Evolutionary conservation across 2,329 filamentous ascomycete species (phyloP).

Genomic region (Microdochium paspali): DNA sequence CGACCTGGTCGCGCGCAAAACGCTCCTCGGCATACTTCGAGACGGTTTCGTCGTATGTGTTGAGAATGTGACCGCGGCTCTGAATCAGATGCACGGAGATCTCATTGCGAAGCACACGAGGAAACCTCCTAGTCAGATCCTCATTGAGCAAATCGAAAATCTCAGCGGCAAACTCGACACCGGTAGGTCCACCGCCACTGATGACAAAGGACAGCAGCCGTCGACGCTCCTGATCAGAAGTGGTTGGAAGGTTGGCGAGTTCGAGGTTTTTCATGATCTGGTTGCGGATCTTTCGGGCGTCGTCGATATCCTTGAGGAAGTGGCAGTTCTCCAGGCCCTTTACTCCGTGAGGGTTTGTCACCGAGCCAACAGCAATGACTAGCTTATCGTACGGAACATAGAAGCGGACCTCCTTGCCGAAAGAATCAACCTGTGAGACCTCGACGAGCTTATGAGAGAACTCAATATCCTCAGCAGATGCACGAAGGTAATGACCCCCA

Average conservation of each 20-base stretch:
- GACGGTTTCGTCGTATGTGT: slow-evolving; percentile 94
- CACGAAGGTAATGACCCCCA: slow-evolving; percentile 83
- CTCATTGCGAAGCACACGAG: slow-evolving; percentile 85
- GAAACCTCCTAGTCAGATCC: slow-evolving; percentile 76
- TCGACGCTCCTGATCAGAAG: slow-evolving; percentile 75
- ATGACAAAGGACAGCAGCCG: slow-evolving; percentile 92
- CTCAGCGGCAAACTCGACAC: slow-evolving; percentile 95
- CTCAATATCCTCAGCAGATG: slow-evolving; percentile 77
- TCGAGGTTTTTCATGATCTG: slow-evolving; percentile 85
- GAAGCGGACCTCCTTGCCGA: slow-evolving; percentile 69
- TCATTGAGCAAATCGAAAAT: slow-evolving; percentile 95
- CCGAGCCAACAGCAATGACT: slow-evolving; percentile 82
- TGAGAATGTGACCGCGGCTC: slow-evolving; percentile 87
- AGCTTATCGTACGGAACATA: slow-evolving; percentile 98
- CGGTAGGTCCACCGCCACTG: slow-evolving; percentile 88
- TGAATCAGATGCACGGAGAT: slow-evolving; percentile 97
- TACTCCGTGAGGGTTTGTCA: slow-evolving; percentile 91
- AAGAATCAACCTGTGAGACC: slow-evolving; percentile 60
- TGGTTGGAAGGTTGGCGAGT: slow-evolving; percentile 85
- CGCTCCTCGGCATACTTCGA: slow-evolving; percentile 86
- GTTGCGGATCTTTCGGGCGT: slow-evolving; percentile 84
- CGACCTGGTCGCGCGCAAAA: slow-evolving; percentile 83
- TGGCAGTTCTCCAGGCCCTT: slow-evolving; percentile 89
- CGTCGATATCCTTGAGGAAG: slow-evolving; percentile 91
- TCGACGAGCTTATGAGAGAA: slow-evolving; percentile 90